Base-by-base conservation (phyloP, 1,284 basidiomycete genomes). In the Xerocomus amazonicus region DNA sequence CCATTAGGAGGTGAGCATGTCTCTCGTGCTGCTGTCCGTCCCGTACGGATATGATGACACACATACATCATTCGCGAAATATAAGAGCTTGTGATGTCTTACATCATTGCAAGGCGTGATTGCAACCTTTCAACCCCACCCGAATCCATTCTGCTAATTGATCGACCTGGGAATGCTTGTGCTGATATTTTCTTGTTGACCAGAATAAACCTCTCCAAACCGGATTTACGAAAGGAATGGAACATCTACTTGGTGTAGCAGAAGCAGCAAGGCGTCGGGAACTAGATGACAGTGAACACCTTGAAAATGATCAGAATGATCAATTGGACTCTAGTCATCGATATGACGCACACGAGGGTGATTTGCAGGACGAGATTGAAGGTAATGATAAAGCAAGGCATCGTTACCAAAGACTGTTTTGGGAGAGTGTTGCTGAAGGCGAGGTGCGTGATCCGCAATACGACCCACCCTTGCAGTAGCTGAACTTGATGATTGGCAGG, bases 221-320 rank as follows among this genome's bases (percentile, higher is more conserved):
- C 0, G 86, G 85, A 17, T 89, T 89, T 62, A 74, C 72, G 8
- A 61, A 59, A 37, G 86, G 85, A 16, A 89, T 90, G 87, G 86
- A 89, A 52, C 65, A 65, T 47, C 60, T 85, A 3, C 72, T 90
- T n/a, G 78, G 75, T 37, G 74, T 83, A 39, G 58, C 58, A 9
- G 59, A 67, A n/a, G 56, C 45, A 31, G 12, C 33, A 9, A 43
- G 31, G 36, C 42, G 26, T 13, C 28, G 10, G 9, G 37, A 49
- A 38, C 43, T 43, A 38, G 50, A 48, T n/a, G 33, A 9, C 6
- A 5, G 50, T 13, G 47, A 48, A 27, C 36, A 42, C 23, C 10
- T 47, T 19, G 57, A 55, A 60, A 58, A 27, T 57, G 45, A 33
- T 47, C 57, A 38, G 53, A 56, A 48, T 41, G 47, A 40, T 43